Percentiles rank a stretch among this genome's conserved stretches.
Evolutionary conservation across 306 rosid genomes (phyloP).

Genomic region (Cucurbita maxima): DNA sequence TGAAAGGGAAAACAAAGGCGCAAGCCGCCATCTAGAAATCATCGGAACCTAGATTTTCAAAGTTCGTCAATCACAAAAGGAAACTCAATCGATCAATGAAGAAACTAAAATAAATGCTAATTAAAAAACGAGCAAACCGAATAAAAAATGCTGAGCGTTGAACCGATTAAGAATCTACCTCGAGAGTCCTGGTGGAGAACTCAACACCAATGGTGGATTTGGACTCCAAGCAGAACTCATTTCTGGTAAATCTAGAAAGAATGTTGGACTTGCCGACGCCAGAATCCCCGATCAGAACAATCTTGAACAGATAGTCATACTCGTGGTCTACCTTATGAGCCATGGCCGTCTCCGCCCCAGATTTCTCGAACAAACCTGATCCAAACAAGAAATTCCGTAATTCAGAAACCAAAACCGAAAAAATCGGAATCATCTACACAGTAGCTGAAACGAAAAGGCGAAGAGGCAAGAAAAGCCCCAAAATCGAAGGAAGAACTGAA

Average conservation of each 20-base stretch:
- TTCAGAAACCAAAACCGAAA: neutral
- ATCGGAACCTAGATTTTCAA: neutral
- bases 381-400: constrained; percentile 4
- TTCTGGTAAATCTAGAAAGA: constrained; percentile 89
- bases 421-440: neutral
- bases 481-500: neutral
- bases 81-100: neutral
- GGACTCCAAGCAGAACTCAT: constrained; percentile 95
- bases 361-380: constrained; percentile 15
- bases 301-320: constrained; percentile 91
- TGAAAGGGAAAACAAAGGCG: neutral
- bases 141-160: neutral
- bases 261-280: constrained; percentile 97
- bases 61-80: neutral
- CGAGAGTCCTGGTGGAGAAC: constrained; percentile 92
- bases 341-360: constrained; percentile 42
- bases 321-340: constrained; percentile 92
- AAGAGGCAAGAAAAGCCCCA: neutral
- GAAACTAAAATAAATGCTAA: neutral
- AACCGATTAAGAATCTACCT: constrained; percentile 30
- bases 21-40: neutral
- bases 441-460: neutral
- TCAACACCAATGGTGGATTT: constrained; percentile 97
- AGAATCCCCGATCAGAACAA: constrained; percentile 94
- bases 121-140: neutral